Conservation (phyloP, 164 flowering plant species). For the Macadamia tetraphylla region DNA sequence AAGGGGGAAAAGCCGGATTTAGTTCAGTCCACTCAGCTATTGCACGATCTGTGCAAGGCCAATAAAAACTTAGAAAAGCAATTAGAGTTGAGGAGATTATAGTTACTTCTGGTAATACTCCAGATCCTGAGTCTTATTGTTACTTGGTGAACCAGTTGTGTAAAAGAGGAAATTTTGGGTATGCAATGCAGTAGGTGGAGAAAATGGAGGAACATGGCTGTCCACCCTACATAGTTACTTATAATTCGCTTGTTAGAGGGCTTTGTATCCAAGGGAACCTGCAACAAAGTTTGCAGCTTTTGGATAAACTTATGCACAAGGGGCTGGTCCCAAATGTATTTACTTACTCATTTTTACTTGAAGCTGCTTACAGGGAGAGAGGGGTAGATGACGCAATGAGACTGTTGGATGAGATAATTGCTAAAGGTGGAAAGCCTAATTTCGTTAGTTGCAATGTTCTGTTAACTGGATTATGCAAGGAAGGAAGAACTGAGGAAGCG, state of each 20-base stretch:
- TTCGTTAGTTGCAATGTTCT: conserved; percentile 83
- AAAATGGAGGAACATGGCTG: conserved; percentile 73
- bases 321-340: conserved; percentile 76
- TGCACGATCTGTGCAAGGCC: conserved; percentile 70
- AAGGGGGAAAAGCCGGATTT: conserved; percentile 77
- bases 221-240: conserved; percentile 51
- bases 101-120: conserved; percentile 51
- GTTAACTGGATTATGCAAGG: conserved; percentile 81
- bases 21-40: conserved; percentile 54
- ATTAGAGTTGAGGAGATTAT: conserved; percentile 69
- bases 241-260: conserved; percentile 77
- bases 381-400: conserved; percentile 73
- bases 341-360: conserved; percentile 76
- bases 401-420: conserved; percentile 67
- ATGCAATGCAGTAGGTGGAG: conserved; percentile 82
- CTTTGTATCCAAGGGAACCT: conserved; percentile 65
- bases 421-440: conserved; percentile 73
- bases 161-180: conserved; percentile 64
- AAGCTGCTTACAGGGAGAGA: conserved; percentile 74
- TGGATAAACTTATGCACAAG: conserved; percentile 59
- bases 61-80: conserved; percentile 56
- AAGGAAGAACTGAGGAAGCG: conserved; percentile 74
- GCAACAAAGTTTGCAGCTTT: conserved; percentile 53
- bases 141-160: conserved; percentile 70
- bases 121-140: conserved; percentile 57